Evolutionary conservation across 1,139 yeast species (phyloP).

Genomic region (Oligophagozyma castellii): DNA sequence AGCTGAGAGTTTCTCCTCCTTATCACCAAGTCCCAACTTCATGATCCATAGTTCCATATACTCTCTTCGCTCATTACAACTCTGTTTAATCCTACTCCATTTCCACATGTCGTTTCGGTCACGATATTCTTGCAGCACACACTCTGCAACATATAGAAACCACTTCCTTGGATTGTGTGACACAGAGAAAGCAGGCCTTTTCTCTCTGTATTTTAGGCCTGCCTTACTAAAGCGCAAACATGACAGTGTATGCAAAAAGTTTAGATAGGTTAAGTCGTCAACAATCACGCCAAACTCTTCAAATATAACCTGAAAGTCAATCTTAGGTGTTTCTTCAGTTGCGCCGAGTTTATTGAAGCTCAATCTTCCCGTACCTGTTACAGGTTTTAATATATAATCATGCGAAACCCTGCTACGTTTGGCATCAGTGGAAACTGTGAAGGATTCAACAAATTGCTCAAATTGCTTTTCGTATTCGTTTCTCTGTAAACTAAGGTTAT

Average conservation of each 20-base stretch:
- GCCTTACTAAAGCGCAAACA: slow-evolving; percentile 66
- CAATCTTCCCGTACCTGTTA: slow-evolving; percentile 74
- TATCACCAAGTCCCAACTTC: slow-evolving; percentile 28
- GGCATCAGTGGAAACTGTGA: slow-evolving; percentile 23
- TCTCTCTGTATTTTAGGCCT: slow-evolving; percentile 59
- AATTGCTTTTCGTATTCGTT: slow-evolving; percentile 25
- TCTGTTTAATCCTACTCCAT: slow-evolving; percentile 65
- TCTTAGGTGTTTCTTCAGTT: slow-evolving; percentile 55
- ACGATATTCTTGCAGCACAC: slow-evolving; percentile 67
- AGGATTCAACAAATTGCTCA: slow-evolving; percentile 28
- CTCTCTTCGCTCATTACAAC: slow-evolving; percentile 57
- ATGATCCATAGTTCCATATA: slow-evolving; percentile 64
- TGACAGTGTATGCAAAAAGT: slow-evolving; percentile 69
- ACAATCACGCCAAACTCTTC: slow-evolving; percentile 79
- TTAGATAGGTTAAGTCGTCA: slow-evolving; percentile 76
- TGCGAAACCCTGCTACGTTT: no score
- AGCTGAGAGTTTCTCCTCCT: slow-evolving; percentile 18
- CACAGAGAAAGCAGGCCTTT: slow-evolving; percentile 50
- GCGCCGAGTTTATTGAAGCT: slow-evolving; percentile 71
- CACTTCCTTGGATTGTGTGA: slow-evolving; percentile 64
- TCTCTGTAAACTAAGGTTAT: no score
- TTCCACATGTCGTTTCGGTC: slow-evolving; percentile 73
- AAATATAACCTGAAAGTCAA: slow-evolving; percentile 62
- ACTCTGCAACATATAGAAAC: slow-evolving; percentile 67
- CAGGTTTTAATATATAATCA: slow-evolving; percentile 74